phyloP scores from a whole-genome alignment of 1,284 basidiomycete species.

The Cutaneotrichosporon sp. region DNA sequence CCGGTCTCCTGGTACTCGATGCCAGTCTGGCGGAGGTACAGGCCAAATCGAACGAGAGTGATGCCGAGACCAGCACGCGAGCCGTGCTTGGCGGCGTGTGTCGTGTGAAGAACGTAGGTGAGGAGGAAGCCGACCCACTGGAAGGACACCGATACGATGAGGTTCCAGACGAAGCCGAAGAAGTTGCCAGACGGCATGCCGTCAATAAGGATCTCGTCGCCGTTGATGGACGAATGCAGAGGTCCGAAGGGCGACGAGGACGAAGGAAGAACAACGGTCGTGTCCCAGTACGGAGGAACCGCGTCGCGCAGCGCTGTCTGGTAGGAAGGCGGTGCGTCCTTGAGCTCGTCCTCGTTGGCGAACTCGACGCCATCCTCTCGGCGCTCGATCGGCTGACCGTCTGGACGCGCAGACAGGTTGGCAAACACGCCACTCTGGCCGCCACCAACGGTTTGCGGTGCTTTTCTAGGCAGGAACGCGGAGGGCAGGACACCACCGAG shows the following conservation, averaged over 20 bases:
- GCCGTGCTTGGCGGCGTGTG: conserved; percentile 92
- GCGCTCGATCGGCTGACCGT: conserved; percentile 56
- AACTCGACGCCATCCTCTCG: conserved; percentile 65
- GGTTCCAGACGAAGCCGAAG: conserved; percentile 55
- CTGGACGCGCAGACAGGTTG: conserved; percentile 90
- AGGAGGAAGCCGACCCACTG: conserved; percentile 95
- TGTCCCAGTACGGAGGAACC: conserved; percentile 97
- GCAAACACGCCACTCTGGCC: conserved; percentile 95
- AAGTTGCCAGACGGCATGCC: conserved; percentile 61
- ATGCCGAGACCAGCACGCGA: conserved; percentile 92
- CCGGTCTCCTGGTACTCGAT: conserved; percentile 48
- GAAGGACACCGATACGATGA: conserved; percentile 91
- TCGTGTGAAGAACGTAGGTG: conserved; percentile 89
- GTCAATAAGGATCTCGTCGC: conserved; percentile 61
- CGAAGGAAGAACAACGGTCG: conserved; percentile 74
- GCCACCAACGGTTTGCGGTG: conserved; percentile 57
- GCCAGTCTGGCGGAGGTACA: conserved; percentile 67
- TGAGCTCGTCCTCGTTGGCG: conserved; percentile 75
- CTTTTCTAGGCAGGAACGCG: conserved; percentile 64
- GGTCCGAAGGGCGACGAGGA: conserved; percentile 55
- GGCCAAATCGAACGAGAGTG: conserved; percentile 90
- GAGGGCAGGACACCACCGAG: conserved; percentile 72
- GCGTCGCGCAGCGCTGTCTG: conserved; percentile 84
- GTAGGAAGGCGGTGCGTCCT: conserved; percentile 87
- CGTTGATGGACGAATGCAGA: conserved; percentile 52